These are phyloP conservation scores for Zoysia pacifica DNA, from an alignment of 176 grass and related monocot species.

Conservation along the genomic window DNA sequence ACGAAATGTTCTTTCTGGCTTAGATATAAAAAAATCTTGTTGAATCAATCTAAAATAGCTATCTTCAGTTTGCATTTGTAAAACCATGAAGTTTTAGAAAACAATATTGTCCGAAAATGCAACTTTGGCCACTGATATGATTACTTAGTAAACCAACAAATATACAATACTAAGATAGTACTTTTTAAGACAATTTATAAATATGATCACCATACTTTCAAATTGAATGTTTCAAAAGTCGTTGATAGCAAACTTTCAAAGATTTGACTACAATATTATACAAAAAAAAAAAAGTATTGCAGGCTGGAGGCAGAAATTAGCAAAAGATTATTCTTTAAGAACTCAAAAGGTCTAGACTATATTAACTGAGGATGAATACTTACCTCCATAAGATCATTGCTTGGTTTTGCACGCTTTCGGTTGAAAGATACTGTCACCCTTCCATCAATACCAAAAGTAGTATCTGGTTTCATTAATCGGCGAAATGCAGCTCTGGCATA, in stretches of 20 bases:
- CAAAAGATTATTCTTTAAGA: neutral
- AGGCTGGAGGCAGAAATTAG: neutral
- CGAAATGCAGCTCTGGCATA: slow-evolving; percentile 63
- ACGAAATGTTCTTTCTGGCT: slow-evolving; percentile 22
- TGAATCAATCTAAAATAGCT: no score
- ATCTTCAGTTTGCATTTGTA: neutral
- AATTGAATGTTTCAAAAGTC: neutral
- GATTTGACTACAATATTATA: neutral
- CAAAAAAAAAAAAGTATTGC: neutral
- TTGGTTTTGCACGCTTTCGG: slow-evolving; percentile 40
- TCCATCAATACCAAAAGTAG: slow-evolving; percentile 50
- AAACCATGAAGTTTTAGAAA: neutral
- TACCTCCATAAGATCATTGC: slow-evolving; percentile 63
- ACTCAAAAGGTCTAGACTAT: neutral
- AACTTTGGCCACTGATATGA: neutral
- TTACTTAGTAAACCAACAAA: neutral
- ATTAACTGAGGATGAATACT: slow-evolving; percentile 1
- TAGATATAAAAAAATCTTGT: no score
- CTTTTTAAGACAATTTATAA: neutral
- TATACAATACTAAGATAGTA: neutral
- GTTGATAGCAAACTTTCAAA: neutral
- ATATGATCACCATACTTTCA: neutral
- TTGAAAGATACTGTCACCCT: slow-evolving; percentile 71
- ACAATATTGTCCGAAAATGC: neutral
- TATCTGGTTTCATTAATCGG: slow-evolving; percentile 59